A percentile compares a stretch with the other conserved stretches of the same genome.
Evolutionary conservation across 2,329 filamentous ascomycete species (phyloP).

Genomic region (Penicillium concentricum): DNA sequence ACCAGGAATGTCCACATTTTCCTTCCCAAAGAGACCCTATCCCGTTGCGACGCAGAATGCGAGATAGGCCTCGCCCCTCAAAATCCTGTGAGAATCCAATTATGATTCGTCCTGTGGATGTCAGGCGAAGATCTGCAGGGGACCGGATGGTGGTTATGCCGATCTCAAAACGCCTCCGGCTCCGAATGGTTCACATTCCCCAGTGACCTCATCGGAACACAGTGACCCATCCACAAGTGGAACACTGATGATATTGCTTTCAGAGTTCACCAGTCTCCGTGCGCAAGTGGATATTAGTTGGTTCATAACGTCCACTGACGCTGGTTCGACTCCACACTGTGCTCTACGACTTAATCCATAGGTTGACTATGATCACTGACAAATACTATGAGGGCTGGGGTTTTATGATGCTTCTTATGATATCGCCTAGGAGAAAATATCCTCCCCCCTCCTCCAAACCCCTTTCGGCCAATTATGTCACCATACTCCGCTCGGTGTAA

Average conservation of each 20-base stretch:
- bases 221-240: slow-evolving; percentile 8
- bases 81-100: not conserved
- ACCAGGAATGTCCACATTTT: slow-evolving; percentile 11
- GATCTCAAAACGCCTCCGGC: slow-evolving; percentile 15
- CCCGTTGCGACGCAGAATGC: slow-evolving; percentile 1
- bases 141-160: slow-evolving; percentile 12
- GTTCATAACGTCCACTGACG: slow-evolving; percentile 13
- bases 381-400: not conserved
- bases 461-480: slow-evolving; percentile 28
- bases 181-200: slow-evolving; percentile 17
- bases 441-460: not conserved
- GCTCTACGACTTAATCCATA: not conserved
- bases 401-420: slow-evolving; percentile 17
- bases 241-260: slow-evolving; percentile 12
- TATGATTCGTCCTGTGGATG: slow-evolving; percentile 18
- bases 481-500: slow-evolving; percentile 6
- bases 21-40: slow-evolving; percentile 10
- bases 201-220: slow-evolving; percentile 24
- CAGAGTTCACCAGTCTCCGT: slow-evolving; percentile 13
- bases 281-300: slow-evolving; percentile 15
- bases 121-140: slow-evolving; percentile 28
- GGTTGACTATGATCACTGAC: not conserved
- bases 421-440: slow-evolving; percentile 11
- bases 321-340: slow-evolving; percentile 1
- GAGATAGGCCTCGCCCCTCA: slow-evolving; percentile 13